phyloP scores from a whole-genome alignment of 768 basidiomycete genomes.

The Galerina marginata region DNA sequence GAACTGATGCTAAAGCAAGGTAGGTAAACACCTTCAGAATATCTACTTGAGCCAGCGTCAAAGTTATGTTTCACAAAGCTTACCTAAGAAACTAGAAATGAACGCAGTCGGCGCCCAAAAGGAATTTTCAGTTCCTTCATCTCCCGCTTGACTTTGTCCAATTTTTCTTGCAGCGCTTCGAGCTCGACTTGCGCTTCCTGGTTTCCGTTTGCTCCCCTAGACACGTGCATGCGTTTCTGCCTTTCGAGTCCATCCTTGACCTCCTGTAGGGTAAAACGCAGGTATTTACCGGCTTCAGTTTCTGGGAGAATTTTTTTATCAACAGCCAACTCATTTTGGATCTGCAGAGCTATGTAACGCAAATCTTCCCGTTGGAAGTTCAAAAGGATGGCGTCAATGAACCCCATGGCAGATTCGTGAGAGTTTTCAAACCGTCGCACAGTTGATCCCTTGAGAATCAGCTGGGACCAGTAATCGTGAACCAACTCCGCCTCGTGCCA shows the following conservation, averaged over 20 bases:
- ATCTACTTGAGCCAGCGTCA: too few species aligned
- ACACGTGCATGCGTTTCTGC: neutral
- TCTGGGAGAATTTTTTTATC: constrained; percentile 13
- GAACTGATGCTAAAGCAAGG: too few species aligned
- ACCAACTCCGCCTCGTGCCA: neutral
- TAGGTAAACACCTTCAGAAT: too few species aligned
- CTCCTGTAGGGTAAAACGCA: constrained; percentile 20
- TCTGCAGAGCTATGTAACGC: neutral
- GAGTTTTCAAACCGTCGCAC: neutral
- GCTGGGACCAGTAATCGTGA: neutral
- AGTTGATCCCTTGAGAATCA: neutral
- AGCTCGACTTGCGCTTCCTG: too few species aligned
- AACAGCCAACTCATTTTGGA: constrained; percentile 22
- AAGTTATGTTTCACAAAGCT: too few species aligned
- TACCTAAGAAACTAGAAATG: too few species aligned
- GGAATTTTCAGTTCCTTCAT: too few species aligned
- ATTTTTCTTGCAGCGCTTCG: too few species aligned
- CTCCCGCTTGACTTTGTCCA: too few species aligned
- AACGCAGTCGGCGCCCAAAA: too few species aligned
- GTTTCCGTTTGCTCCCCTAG: too few species aligned
- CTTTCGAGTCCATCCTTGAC: constrained; percentile 12
- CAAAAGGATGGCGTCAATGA: neutral
- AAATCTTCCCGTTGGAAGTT: neutral
- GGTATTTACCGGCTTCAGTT: constrained; percentile 20
- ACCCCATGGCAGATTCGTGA: neutral